phyloP scores from a whole-genome alignment of 352 stramenopile genomes.

The Pilasporangium apinafurcum region DNA sequence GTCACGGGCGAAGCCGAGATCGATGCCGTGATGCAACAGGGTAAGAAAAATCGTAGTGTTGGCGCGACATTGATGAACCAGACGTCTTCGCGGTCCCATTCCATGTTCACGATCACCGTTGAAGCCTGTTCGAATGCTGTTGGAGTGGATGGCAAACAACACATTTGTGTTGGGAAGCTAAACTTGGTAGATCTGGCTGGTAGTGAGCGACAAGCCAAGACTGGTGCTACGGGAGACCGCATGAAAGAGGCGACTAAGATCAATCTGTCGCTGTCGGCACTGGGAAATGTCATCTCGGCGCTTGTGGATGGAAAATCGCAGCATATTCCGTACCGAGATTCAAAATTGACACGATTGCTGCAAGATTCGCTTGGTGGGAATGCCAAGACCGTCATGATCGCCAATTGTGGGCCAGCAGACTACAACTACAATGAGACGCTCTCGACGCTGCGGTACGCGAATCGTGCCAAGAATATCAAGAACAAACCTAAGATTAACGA shows the following conservation, averaged over 20 bases:
- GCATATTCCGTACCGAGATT: conserved; percentile 89
- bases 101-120: conserved; percentile 94
- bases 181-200: conserved; percentile 10
- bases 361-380: conserved; percentile 93
- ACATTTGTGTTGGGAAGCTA: neutral
- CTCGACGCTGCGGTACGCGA: conserved; percentile 94
- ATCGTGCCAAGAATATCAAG: conserved; percentile 96
- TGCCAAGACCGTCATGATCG: conserved; percentile 96
- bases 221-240: conserved; percentile 51
- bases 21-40: conserved; percentile 87
- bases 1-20: conserved; percentile 88
- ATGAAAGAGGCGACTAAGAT: conserved; percentile 82
- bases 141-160: conserved; percentile 47
- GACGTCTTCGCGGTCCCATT: conserved; percentile 92
- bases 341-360: conserved; percentile 88
- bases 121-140: conserved; percentile 66
- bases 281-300: conserved; percentile 84
- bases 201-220: conserved; percentile 68
- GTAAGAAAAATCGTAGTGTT: conserved; percentile 92
- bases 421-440: conserved; percentile 96
- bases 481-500: conserved; percentile 96
- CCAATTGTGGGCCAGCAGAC: conserved; percentile 91
- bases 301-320: conserved; percentile 83
- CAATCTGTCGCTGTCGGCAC: conserved; percentile 69
- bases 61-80: conserved; percentile 95